These are phyloP conservation scores for Cyberlindnera mississippiensis DNA, from an alignment of 805 yeast species.

Conservation along the genomic window DNA sequence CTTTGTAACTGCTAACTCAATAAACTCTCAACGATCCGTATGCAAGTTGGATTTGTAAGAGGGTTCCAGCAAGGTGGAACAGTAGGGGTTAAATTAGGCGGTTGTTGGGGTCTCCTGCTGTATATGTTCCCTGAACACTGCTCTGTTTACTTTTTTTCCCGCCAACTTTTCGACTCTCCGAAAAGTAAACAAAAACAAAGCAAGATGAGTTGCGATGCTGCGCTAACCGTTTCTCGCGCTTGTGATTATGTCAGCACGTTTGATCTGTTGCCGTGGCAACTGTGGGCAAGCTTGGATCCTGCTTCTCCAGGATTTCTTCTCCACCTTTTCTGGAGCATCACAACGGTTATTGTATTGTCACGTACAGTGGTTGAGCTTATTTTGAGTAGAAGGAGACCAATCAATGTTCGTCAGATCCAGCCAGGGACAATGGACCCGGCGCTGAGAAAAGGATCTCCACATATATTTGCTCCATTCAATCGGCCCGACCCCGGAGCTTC, in stretches of 20 bases:
- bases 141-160: conserved; percentile 7
- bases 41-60: background rate
- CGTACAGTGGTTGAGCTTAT: too few species aligned
- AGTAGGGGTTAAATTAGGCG: background rate
- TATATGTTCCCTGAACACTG: background rate
- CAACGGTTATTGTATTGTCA: too few species aligned
- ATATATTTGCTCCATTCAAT: too few species aligned
- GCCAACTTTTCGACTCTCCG: background rate
- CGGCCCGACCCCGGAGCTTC: too few species aligned
- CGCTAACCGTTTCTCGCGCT: background rate
- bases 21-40: background rate
- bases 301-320: too few species aligned
- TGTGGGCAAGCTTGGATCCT: too few species aligned
- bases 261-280: background rate
- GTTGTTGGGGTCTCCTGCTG: too few species aligned
- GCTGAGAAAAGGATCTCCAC: too few species aligned
- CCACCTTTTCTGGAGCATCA: too few species aligned
- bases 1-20: background rate
- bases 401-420: too few species aligned
- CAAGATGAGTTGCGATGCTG: background rate
- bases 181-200: conserved; percentile 6
- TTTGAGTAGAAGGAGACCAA: too few species aligned
- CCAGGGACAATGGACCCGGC: too few species aligned
- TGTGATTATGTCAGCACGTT: background rate
- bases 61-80: background rate